Conservation (phyloP, 2,329 filamentous ascomycete genomes). For the Zymoseptoria tritici region DNA sequence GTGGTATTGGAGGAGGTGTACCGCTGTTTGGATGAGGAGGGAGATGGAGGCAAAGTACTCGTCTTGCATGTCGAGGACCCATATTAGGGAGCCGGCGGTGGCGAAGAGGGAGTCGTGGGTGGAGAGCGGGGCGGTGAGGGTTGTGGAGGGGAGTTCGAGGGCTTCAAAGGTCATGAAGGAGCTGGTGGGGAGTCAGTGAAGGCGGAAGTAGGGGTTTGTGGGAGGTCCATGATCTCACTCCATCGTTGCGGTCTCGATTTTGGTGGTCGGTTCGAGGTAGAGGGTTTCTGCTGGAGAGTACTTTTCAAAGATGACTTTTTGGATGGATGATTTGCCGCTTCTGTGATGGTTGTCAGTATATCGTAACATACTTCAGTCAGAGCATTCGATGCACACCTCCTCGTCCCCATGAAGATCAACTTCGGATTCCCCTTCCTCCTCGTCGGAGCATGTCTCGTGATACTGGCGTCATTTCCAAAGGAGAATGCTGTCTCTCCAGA, state of each 20-base stretch:
- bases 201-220: too few species aligned
- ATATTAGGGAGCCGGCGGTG: conserved; percentile 88
- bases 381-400: conserved; percentile 55
- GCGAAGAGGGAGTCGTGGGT: conserved; percentile 92
- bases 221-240: conserved; percentile 58
- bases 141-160: conserved; percentile 94
- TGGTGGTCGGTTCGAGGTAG: conserved; percentile 88
- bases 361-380: not conserved
- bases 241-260: conserved; percentile 91
- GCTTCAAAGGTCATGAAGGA: conserved; percentile 99
- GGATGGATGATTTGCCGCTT: conserved; percentile 96
- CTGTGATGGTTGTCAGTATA: conserved; percentile 41
- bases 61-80: conserved; percentile 98
- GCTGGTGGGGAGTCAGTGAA: conserved; percentile 42
- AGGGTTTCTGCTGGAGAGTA: conserved; percentile 91
- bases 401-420: conserved; percentile 87
- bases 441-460: conserved; percentile 10
- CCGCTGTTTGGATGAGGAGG: conserved; percentile 78
- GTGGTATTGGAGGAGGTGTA: conserved; percentile 80
- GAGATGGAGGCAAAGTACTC: conserved; percentile 90
- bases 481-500: conserved; percentile 12
- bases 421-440: conserved; percentile 49
- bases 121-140: conserved; percentile 82
- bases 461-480: conserved; percentile 7
- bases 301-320: conserved; percentile 98